Evolutionary conservation across 805 yeast genomes (phyloP).

Genomic region (Ogataea methylovora): DNA sequence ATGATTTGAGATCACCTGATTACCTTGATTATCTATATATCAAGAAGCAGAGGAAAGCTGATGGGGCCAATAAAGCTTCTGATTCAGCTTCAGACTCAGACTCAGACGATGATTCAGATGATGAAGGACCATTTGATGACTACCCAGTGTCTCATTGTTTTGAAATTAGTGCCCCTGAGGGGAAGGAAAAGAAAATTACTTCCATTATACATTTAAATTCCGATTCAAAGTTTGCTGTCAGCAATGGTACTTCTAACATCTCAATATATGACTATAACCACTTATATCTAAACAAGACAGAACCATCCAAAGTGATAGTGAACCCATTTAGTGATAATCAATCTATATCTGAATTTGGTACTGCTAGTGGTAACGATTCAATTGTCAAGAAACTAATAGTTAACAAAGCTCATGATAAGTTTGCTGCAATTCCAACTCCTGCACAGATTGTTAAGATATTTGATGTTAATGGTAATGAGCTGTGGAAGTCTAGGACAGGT

Average conservation of each 20-base stretch:
- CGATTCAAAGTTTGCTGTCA: slow-evolving; percentile 20
- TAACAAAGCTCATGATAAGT: not conserved
- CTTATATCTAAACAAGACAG: slow-evolving; percentile 15
- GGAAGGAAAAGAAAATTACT: slow-evolving; percentile 14
- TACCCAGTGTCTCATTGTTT: slow-evolving; percentile 30
- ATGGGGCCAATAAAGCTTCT: slow-evolving; percentile 5
- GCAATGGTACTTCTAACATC: slow-evolving; percentile 19
- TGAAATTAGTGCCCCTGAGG: slow-evolving; percentile 5
- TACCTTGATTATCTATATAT: not conserved
- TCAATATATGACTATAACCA: slow-evolving; percentile 26
- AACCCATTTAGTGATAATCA: slow-evolving; percentile 6
- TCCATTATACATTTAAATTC: slow-evolving; percentile 15
- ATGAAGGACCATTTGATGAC: slow-evolving; percentile 6
- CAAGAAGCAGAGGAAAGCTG: slow-evolving; percentile 2
- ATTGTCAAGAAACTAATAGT: slow-evolving; percentile 1
- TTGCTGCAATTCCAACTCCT: slow-evolving; percentile 7
- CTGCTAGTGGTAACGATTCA: slow-evolving; percentile 2
- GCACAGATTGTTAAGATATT: slow-evolving; percentile 11
- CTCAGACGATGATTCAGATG: slow-evolving; percentile 10
- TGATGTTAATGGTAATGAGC: slow-evolving; percentile 6
- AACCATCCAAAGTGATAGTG: slow-evolving; percentile 6
- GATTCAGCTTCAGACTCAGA: slow-evolving; percentile 10
- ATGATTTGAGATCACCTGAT: not conserved
- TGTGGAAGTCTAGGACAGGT: slow-evolving; percentile 12
- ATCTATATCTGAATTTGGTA: slow-evolving; percentile 7